Percentiles rank a stretch among this genome's conserved stretches.
Conservation (phyloP, 495 filamentous ascomycete genomes). For the Hypoxylon intermedium region DNA sequence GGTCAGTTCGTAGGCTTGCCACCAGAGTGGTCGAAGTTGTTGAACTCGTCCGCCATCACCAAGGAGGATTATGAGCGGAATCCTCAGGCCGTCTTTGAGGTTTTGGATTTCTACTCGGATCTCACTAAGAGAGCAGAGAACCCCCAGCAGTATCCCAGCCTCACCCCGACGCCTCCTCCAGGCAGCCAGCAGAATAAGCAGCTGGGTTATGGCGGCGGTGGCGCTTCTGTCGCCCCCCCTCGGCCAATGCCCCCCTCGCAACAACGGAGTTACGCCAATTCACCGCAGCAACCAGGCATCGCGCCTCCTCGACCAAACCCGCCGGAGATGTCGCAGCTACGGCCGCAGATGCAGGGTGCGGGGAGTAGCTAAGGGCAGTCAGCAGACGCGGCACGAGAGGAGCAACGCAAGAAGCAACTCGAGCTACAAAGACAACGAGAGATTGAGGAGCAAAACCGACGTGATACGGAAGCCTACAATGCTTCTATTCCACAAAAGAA, state of each 20-base stretch:
- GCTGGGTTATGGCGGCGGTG: constrained; percentile 65
- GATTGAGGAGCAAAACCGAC: constrained; percentile 69
- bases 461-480: constrained; percentile 85
- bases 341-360: constrained; percentile 54
- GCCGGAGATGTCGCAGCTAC: constrained; percentile 51
- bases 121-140: constrained; percentile 87
- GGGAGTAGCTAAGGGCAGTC: constrained; percentile 57
- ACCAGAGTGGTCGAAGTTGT: constrained; percentile 92
- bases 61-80: constrained; percentile 98
- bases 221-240: constrained; percentile 79
- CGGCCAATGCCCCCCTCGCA: constrained; percentile 71
- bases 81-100: constrained; percentile 97
- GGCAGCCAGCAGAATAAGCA: constrained; percentile 68
- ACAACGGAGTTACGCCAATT: constrained; percentile 55
- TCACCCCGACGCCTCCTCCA: constrained; percentile 71
- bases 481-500: constrained; percentile 81
- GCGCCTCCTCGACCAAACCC: constrained; percentile 50
- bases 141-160: constrained; percentile 74
- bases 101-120: constrained; percentile 96
- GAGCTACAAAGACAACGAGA: constrained; percentile 65
- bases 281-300: constrained; percentile 36
- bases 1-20: constrained; percentile 93
- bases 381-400: constrained; percentile 64
- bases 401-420: constrained; percentile 53
- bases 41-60: constrained; percentile 94